Evolutionary conservation across 331 rosid genomes (phyloP), one percentile per base, ranked within the genome.

Genomic region (Acacia pycnantha): DNA sequence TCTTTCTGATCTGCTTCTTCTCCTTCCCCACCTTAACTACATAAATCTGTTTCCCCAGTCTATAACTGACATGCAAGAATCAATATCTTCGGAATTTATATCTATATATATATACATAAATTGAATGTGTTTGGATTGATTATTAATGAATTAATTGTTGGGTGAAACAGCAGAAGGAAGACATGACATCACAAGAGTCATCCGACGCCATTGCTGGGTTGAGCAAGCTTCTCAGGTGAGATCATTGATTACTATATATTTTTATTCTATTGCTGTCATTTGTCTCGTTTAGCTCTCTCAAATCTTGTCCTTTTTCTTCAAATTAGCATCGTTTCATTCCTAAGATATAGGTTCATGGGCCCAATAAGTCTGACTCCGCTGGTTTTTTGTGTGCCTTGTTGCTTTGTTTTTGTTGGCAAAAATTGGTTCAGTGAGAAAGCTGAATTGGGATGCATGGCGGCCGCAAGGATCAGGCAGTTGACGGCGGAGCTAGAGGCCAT

Each of bases 121-220:
- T 54, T 62, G 19, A 26, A 26, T 11, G 6, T 62, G 16, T 48
- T 54, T 54, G 64, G 35, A 24, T 59, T 62, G 35, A 5, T 21
- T 54, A 6, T 54, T 21, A 8, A 24, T 62, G 29, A 16, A 6
- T 7, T 64, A 29, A 64, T 14, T 27, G 21, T 15, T 62, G 67
- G 37, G 67, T 26, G 67, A 61, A 27, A 22, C 24, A 26, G 5
- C 84, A 89, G 89, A 83, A 73, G 76, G 89, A 88, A 74, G 92
- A 82, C 76, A 92, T 92, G 97, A 90, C 86, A 19, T 41, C 51
- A 0, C 74, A 67, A 59, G 90, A 84, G 7, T 79, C 91, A 41
- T 88, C 66, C 85, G 92, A 86, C 11, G 97, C 97, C 81, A 87
- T 90, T 65, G 92, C 88, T 79, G 85, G 88, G 47, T 90, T 92